These are phyloP conservation scores for Geosmithia putterillii DNA, from an alignment of 2,329 filamentous ascomycete genomes.

Conservation along the genomic window DNA sequence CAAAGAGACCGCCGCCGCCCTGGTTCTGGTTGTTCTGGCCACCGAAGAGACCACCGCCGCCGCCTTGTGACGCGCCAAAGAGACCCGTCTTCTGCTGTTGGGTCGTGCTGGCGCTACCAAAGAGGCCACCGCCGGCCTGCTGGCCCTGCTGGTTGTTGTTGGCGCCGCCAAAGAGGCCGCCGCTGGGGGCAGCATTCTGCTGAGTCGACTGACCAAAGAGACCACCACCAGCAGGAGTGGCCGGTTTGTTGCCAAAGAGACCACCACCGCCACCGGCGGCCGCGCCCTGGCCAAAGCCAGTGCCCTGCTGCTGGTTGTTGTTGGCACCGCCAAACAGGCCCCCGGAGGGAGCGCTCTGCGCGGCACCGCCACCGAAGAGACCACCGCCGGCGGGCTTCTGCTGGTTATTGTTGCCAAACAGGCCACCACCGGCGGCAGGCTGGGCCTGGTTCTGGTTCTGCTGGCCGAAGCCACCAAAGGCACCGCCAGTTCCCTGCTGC, in stretches of 20 bases:
- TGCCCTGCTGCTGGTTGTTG: slow-evolving; percentile 14
- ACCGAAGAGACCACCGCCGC: slow-evolving; percentile 43
- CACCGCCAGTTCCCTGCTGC: slow-evolving; percentile 20
- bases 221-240: slow-evolving; percentile 20
- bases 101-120: slow-evolving; percentile 28
- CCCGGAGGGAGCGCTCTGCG: slow-evolving; percentile 13
- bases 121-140: slow-evolving; percentile 31
- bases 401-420: slow-evolving; percentile 35
- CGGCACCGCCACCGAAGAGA: slow-evolving; percentile 27
- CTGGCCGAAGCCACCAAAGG: slow-evolving; percentile 32
- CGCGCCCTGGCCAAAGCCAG: slow-evolving; percentile 9
- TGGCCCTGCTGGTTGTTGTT: slow-evolving; percentile 18
- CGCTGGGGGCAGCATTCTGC: slow-evolving; percentile 22
- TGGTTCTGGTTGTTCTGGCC: slow-evolving; percentile 31
- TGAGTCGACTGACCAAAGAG: slow-evolving; percentile 25
- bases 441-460: slow-evolving; percentile 22
- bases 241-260: slow-evolving; percentile 5
- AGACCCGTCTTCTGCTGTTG: slow-evolving; percentile 30
- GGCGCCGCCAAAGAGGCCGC: slow-evolving; percentile 33
- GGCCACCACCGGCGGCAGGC: slow-evolving; percentile 27
- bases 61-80: slow-evolving; percentile 35
- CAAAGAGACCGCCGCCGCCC: slow-evolving; percentile 28
- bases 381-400: slow-evolving; percentile 17
- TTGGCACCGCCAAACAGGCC: slow-evolving; percentile 33
- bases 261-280: slow-evolving; percentile 10